A percentile compares a stretch with the other conserved stretches of the same genome.
Conservation (phyloP, 495 filamentous ascomycete genomes). For the Lophiotrema nucula region DNA sequence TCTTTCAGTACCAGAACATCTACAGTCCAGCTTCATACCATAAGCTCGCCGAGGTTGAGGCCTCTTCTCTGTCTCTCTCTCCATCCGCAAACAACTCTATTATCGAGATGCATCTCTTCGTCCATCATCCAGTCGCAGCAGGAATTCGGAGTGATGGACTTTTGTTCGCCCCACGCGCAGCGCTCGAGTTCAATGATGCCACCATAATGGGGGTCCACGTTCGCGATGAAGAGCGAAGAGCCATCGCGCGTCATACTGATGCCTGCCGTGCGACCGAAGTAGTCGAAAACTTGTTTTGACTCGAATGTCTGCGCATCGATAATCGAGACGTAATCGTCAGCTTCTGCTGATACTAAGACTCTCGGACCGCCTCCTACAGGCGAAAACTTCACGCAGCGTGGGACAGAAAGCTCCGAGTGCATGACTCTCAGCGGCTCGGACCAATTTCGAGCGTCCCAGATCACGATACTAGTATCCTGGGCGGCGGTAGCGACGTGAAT, state of each 20-base stretch:
- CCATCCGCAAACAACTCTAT: background rate
- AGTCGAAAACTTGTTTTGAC: constrained; percentile 70
- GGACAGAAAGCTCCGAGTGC: constrained; percentile 72
- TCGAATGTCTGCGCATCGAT: constrained; percentile 63
- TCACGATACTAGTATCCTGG: constrained; percentile 79
- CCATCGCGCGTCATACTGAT: constrained; percentile 72
- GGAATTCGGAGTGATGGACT: background rate
- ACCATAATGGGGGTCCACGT: constrained; percentile 71
- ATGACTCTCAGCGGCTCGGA: constrained; percentile 61
- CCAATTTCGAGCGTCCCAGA: constrained; percentile 84
- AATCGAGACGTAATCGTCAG: constrained; percentile 77
- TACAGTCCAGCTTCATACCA: background rate
- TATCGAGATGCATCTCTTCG: background rate
- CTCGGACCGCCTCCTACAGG: constrained; percentile 72
- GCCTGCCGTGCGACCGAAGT: constrained; percentile 85
- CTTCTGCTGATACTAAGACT: constrained; percentile 76
- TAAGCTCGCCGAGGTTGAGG: background rate
- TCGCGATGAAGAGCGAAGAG: constrained; percentile 64
- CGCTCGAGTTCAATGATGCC: constrained; percentile 78
- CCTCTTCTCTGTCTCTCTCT: background rate
- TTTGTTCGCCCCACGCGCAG: constrained; percentile 12
- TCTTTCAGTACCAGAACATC: too few relatives aligned
- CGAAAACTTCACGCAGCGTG: constrained; percentile 76
- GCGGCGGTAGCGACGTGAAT: constrained; percentile 86
- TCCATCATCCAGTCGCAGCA: background rate